Evolutionary conservation across 2,329 filamentous ascomycete genomes (phyloP), one percentile per base, ranked within the genome.

Genomic region (Chrysoporthe cubensis): DNA sequence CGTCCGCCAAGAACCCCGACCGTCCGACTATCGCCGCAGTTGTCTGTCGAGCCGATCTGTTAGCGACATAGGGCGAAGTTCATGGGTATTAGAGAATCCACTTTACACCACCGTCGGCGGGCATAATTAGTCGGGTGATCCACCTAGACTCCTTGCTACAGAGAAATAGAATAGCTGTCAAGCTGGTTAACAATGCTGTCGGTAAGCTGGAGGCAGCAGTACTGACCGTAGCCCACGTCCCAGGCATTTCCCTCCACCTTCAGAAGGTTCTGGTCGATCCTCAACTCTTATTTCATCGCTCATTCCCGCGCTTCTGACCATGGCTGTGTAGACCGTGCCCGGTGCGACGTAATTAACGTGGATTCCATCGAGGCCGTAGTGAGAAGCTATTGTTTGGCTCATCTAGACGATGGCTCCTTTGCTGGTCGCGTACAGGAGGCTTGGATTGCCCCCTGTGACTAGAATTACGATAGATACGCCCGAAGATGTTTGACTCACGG

Each of bases 331-430:
- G 13, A 73, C 73, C 74, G 75, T 76, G 7, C 75, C 73, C 1
- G 74, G 72, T 0, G 62, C 66, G 9, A 76, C 71, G 37, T 82
- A 83, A 46, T 84, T 84, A 0, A 84, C 81, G 1, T 81, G 75
- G 37, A 84, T 83, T 3, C 78, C 77, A 2, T 82, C 77, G 9
- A 70, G 68, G 3, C 77, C 82, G 69, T 84, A 82, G n/a, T 84
- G 80, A 2, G 80, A 79, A 0, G 82, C 82, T 81, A 84, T 72
- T 9, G 68, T 65, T 3, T 66, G 64, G 1, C 68, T 71, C 64
- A 71, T 71, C 48, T 75, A 71, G 16, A 75, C 70, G 37, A 76
- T 76, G 0, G 81, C 80, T 0, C 81, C 81, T 66, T 83, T 83
- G 65, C 74, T 78, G 0, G 80, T 83, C 11, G 81, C 79, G 57